Conservation (phyloP, 768 basidiomycete species). For the Bullera alba region DNA sequence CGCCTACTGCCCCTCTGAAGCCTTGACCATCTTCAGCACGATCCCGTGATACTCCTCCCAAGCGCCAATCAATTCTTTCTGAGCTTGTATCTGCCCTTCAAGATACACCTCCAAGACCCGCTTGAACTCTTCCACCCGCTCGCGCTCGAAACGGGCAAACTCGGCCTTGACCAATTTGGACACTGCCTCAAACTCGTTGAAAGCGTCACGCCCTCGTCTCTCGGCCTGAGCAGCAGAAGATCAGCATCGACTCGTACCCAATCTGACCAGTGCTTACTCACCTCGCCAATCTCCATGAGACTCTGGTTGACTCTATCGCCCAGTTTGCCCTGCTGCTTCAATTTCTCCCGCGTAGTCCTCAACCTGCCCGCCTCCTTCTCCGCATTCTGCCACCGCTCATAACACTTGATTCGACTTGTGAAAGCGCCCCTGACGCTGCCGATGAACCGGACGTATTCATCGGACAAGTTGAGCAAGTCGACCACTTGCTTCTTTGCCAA, state of each 20-base stretch:
- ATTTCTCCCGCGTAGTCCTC: slow-evolving; percentile 72
- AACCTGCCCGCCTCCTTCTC: slow-evolving; percentile 68
- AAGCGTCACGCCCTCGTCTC: slow-evolving; percentile 69
- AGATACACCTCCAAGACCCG: slow-evolving; percentile 71
- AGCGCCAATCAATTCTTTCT: slow-evolving; percentile 70
- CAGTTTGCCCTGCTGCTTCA: slow-evolving; percentile 60
- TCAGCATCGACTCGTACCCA: not conserved
- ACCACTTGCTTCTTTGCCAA: slow-evolving; percentile 78
- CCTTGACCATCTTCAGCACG: slow-evolving; percentile 53
- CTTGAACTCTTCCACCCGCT: slow-evolving; percentile 90
- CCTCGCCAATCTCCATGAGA: slow-evolving; percentile 76
- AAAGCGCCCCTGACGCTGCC: slow-evolving; percentile 82
- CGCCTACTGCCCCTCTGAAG: slow-evolving; percentile 15
- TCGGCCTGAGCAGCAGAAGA: slow-evolving; percentile 58
- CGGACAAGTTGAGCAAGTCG: slow-evolving; percentile 73
- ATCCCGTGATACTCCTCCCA: slow-evolving; percentile 79
- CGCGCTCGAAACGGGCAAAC: slow-evolving; percentile 82
- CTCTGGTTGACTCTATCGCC: slow-evolving; percentile 60
- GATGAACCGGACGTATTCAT: slow-evolving; percentile 89
- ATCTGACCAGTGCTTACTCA: slow-evolving; percentile 40
- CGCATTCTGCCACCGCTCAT: slow-evolving; percentile 69
- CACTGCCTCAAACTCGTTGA: slow-evolving; percentile 80
- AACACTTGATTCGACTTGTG: slow-evolving; percentile 73
- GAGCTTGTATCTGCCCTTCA: slow-evolving; percentile 75
- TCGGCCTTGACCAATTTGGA: slow-evolving; percentile 84